A percentile compares a stretch with the other conserved stretches of the same genome.
Conservation (phyloP, 176 grass and related monocot genomes). For the Phoenix roebelenii region DNA sequence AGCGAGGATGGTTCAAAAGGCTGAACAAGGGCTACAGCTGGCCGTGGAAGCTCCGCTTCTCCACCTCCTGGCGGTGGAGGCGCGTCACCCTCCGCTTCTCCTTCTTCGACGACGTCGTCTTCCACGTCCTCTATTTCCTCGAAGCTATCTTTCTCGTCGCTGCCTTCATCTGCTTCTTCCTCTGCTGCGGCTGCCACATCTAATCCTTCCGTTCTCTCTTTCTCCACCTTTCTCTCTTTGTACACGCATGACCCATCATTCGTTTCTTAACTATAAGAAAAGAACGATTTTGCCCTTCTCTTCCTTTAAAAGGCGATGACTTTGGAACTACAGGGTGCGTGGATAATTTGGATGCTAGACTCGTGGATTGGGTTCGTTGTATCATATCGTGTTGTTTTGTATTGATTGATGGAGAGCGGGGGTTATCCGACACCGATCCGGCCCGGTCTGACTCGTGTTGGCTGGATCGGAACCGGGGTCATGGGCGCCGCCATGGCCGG, state of each 20-base stretch:
- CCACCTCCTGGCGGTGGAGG: constrained; percentile 21
- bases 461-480: constrained; percentile 78
- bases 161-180: constrained; percentile 43
- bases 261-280: too few species aligned
- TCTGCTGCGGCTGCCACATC: constrained; percentile 24
- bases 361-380: too few species aligned
- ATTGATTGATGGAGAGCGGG: not conserved
- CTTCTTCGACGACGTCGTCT: constrained; percentile 52
- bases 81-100: constrained; percentile 29
- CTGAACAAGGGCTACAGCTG: constrained; percentile 24
- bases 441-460: constrained; percentile 39
- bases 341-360: too few species aligned
- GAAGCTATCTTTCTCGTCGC: constrained; percentile 55
- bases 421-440: constrained; percentile 41
- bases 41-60: constrained; percentile 19
- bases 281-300: too few species aligned
- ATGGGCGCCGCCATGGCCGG: constrained; percentile 78
- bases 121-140: constrained; percentile 51
- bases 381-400: too few species aligned
- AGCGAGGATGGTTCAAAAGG: constrained; percentile 24
- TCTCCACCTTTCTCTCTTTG: not conserved
- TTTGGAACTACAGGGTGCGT: too few species aligned
- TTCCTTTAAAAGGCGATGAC: too few species aligned
- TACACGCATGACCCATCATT: too few species aligned
- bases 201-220: constrained; percentile 10